Base-by-base conservation (phyloP, 768 basidiomycete genomes). In the Boletus pseudo-olivaceus region DNA sequence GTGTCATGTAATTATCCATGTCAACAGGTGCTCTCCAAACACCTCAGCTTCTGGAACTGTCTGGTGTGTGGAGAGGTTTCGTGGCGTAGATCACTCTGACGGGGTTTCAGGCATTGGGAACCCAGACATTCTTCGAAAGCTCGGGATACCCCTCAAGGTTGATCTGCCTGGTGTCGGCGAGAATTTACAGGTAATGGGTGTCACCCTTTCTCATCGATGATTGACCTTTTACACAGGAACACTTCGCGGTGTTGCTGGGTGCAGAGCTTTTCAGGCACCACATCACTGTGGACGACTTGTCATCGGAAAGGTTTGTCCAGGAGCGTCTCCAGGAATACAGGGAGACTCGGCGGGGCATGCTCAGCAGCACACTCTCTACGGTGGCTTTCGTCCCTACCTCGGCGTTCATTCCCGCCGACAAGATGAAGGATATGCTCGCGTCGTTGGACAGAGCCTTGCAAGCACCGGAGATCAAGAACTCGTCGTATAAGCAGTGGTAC, bases 101-200 rank as follows among this genome's bases (percentile, higher is more conserved):
- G 5, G 32, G 9, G 7, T 17, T 7, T 11, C 27, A 60, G 62
- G 62, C 17, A 49, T 63, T 7, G 54, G 62, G 27, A 56, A 54
- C 37, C 51, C 54, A 1, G 38, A 39, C 20, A 47, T 62, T 35
- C 41, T 58, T 46, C 49, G 43, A 19, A 40, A 34, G 19, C 51
- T 63, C 23, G 44, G 50, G 10, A 69, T 74, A 40, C 53, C 64
- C 9, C 60, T 64, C 26, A 60, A 66, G 44, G 35, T 75, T n/a
- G 63, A 73, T 42, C 65, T 71, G 29, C 72, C 68, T 34, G 66
- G 70, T 12, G 73, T 72, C 4, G 70, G 72, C 15, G 71, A 75
- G 55, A 75, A 73, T 47, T 63, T 74, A 32, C 74, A 61, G 33
- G 58, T 56, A 34, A 33, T 44, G 17, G 14, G 14, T 38, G n/a